Base-by-base conservation (phyloP, 2,329 filamentous ascomycete species). In the Exophiala sp. region DNA sequence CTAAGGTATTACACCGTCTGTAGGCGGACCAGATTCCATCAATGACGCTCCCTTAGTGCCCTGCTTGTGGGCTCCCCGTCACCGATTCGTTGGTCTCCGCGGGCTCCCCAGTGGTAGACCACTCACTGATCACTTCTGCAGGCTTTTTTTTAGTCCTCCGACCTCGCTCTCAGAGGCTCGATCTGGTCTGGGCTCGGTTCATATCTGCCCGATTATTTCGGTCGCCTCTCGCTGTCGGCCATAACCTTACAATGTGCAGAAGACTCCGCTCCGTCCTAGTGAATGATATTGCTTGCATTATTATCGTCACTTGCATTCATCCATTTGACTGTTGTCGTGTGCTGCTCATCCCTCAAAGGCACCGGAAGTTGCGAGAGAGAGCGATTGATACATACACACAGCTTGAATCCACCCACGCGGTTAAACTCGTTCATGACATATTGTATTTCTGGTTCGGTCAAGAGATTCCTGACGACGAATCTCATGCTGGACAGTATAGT, bases 121-220 rank as follows among this genome's bases (percentile, higher is more conserved):
- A 41, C 11, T 41, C 39, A 41, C 12, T 16, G 38, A 18, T 18
- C 38, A 16, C 38, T 36, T 40, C 16, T n/a, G 8, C 38, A 8
- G n/a, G 16, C 38, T 11, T n/a, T 40, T 9, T 18, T 9, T 41
- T 41, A 41, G 43, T 47, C 21, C 18, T 14, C 35, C 24, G n/a
- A 8, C 24, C 52, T 54, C 46, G 40, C 46, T 54, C 39, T 44
- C 33, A 24, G 16, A 34, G 21, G 14, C 50, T 46, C 41, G 14
- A 39, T 52, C 24, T 20, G 52, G 52, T 34, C 33, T 54, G 40
- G 52, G 12, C 46, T 54, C 52, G 24, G 41, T 47, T 46, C 32
- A 40, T 36, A 42, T 36, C 48, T 42, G 18, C 32, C 35, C 44
- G 48, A 43, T 33, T 29, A 29, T 24, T 20, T 29, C 43, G 29